phyloP scores from a whole-genome alignment of 2,329 filamentous ascomycete genomes.

The Xylariales sp. region DNA sequence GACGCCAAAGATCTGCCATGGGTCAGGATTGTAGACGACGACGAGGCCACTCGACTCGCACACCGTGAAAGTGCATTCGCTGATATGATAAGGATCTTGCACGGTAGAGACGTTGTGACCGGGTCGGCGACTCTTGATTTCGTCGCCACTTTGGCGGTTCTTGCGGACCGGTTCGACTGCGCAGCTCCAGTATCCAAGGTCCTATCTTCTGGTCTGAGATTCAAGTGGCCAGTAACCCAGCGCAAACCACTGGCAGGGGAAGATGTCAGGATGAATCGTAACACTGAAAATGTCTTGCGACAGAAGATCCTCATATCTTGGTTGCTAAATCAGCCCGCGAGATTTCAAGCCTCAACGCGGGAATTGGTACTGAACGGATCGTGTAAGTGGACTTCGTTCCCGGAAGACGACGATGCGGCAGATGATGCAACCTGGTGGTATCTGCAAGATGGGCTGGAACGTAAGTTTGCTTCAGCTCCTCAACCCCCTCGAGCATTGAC shows the following conservation, averaged over 20 bases:
- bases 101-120: slow-evolving; percentile 37
- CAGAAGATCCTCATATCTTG: slow-evolving; percentile 66
- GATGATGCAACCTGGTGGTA: slow-evolving; percentile 61
- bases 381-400: slow-evolving; percentile 46
- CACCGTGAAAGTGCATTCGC: slow-evolving; percentile 58
- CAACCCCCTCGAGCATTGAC: background rate
- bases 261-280: slow-evolving; percentile 33
- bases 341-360: slow-evolving; percentile 57
- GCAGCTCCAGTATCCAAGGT: slow-evolving; percentile 49
- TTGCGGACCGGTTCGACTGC: slow-evolving; percentile 71
- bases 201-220: slow-evolving; percentile 43
- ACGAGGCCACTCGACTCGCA: slow-evolving; percentile 58
- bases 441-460: slow-evolving; percentile 63
- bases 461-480: slow-evolving; percentile 33
- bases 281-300: slow-evolving; percentile 61
- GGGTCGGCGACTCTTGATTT: slow-evolving; percentile 52
- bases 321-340: slow-evolving; percentile 57
- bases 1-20: slow-evolving; percentile 52
- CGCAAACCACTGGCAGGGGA: slow-evolving; percentile 32
- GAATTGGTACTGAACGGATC: slow-evolving; percentile 65
- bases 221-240: slow-evolving; percentile 49
- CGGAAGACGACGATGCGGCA: slow-evolving; percentile 26
- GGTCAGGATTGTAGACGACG: slow-evolving; percentile 62
- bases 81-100: slow-evolving; percentile 64
- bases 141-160: slow-evolving; percentile 62